Base-by-base conservation (phyloP, 2,329 filamentous ascomycete species). In the Pestalotiopsis fici region DNA sequence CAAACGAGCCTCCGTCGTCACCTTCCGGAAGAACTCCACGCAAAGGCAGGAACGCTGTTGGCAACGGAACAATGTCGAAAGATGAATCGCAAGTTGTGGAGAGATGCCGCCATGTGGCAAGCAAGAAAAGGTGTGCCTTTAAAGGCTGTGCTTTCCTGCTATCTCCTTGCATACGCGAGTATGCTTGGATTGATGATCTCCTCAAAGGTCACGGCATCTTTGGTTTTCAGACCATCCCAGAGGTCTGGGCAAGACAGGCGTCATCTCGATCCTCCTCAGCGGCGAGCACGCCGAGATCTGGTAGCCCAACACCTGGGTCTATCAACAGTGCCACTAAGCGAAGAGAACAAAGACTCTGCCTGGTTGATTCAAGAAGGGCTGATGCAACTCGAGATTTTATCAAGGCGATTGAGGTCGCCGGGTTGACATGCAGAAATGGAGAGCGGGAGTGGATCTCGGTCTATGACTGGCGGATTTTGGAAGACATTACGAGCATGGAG, bases 381-480 rank as follows among this genome's bases (percentile, higher is more conserved):
- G 72, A 76, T 25, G 70, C 75, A 15, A 82, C 79, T 0, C 70
- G 74, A 28, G 68, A 69, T 0, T 76, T 84, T n/a, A 68, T 83
- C 3, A 66, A 67, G 23, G 70, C 68, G 3, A 75, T 84, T 7
- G 73, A 82, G 43, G 65, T 71, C 6, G 68, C 74, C 11, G 75
- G 78, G 12, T 59, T 78, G 13, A 69, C 65, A 25, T 72, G 71
- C 11, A 72, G 72, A 2, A 71, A 73, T 2, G 76, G 77, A 4
- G 70, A 71, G 31, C 73, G 78, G 5, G 77, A 78, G 11, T 81
- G 78, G 76, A 78, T 84, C 2, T 76, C 77, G 5, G 77, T 85
- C 1, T 84, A 83, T 65, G 83, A 86, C 70, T 86, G 84, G 83
- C 77, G 82, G 4, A 72, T 85, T 4, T 67, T 86, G 59, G 76